phyloP scores from a whole-genome alignment of 352 stramenopile species.

The Globisporangium solare region DNA sequence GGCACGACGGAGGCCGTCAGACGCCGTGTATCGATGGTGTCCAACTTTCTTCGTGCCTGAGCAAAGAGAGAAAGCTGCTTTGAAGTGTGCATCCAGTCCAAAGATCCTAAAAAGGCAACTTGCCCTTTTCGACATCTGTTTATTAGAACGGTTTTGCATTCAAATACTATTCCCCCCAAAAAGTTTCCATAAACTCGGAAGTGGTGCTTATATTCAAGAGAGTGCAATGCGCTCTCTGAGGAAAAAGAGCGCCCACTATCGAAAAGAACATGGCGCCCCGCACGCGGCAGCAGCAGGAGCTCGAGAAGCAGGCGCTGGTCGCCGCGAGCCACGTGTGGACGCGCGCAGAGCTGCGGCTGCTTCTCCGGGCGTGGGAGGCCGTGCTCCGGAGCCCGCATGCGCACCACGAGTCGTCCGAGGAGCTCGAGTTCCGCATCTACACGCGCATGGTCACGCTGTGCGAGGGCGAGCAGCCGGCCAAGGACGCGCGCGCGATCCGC shows the following conservation, averaged over 20 bases:
- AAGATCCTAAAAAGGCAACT: too few relatives aligned
- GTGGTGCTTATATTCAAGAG: too few relatives aligned
- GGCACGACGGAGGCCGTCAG: too few relatives aligned
- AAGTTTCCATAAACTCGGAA: too few relatives aligned
- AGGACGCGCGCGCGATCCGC: neutral
- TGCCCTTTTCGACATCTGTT: too few relatives aligned
- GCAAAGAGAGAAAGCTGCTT: too few relatives aligned
- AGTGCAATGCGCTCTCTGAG: neutral
- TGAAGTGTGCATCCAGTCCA: too few relatives aligned
- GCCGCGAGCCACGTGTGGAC: slow-evolving; percentile 8
- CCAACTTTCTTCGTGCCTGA: too few relatives aligned
- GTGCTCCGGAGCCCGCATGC: slow-evolving; percentile 1
- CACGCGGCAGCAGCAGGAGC: slow-evolving; percentile 6
- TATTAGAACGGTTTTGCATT: too few relatives aligned
- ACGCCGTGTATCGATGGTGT: too few relatives aligned
- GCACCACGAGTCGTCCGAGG: slow-evolving; percentile 2
- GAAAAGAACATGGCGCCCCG: neutral
- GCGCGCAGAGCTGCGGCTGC: slow-evolving; percentile 7
- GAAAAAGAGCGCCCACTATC: neutral
- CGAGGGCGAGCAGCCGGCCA: neutral
- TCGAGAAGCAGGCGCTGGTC: neutral
- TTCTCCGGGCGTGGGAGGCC: slow-evolving; percentile 9
- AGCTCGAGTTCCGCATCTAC: slow-evolving; percentile 9
- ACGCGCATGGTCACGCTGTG: neutral
- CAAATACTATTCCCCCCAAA: too few relatives aligned